Evolutionary conservation across 1,284 basidiomycete species (phyloP), one percentile per base, ranked within the genome.

Genomic region (Apiotrichum veenhuisii): DNA sequence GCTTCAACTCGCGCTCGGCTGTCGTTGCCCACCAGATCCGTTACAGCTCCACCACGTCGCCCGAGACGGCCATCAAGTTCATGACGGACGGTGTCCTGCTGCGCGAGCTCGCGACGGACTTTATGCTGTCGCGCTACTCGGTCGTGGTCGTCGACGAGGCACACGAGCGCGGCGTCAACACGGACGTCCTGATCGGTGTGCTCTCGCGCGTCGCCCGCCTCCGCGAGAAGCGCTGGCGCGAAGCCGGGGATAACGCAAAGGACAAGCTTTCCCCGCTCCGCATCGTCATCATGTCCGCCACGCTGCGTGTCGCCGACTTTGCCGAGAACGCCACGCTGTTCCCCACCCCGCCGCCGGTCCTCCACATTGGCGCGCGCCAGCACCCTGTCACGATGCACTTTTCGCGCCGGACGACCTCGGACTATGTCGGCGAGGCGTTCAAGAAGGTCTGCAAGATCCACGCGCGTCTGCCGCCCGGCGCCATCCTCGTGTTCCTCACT

Each of bases 41-140:
- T 57, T 98, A 98, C 74, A 95, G 97, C 62, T 89, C 91, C 0
- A 97, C 91, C 0, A 88, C 92, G 0, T 91, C 91, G 3, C 82
- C 90, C 0, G 82, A 85, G 25, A 99, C 96, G 0, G 85, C 86
- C 9, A 92, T 98, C 80, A 98, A 98, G 77, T 99, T 98, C 81
- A 98, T 98, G 95, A 99, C 96, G 2, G 96, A 99, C 69, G 96
- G 96, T 80, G 92, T 98, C 17, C 79, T 99, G 25, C 80, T 98
- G 14, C 87, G 96, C 56, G 96, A 99, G 75, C 81, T 98, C 23
- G 87, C 91, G 0, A 85, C 84, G 17, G 95, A 99, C 72, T 95
- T 98, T 71, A 75, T 97, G 33, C 81, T 98, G 18, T 84, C 80
- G 52, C 90, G 87, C 72, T 99, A 99, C 75, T 93, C 90, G 25